Evolutionary conservation across 164 flowering plant species (phyloP), one percentile per base, ranked within the genome.

Genomic region (Vitis rupestris): DNA sequence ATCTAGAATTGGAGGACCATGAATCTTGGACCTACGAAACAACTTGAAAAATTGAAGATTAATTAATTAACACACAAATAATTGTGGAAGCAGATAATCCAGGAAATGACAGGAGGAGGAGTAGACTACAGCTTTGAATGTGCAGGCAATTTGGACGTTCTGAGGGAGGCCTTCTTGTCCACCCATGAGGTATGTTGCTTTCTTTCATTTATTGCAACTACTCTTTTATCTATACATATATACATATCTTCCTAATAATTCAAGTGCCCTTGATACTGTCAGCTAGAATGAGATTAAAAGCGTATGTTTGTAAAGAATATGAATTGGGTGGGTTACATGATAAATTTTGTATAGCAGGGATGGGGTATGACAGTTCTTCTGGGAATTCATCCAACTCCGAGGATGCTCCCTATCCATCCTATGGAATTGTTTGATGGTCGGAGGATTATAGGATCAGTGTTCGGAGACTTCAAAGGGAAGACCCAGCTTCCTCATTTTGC

Each of bases 61-160:
- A 37, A 16, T 67, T 60, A 4, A 10, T 15, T 14, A 9, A 27
- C 0, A 23, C 27, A 23, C 4, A 37, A 31, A 37, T 37, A 37
- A 5, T 30, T 2, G 12, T 37, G 47, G 13, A 7, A 74, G 84
- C 88, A 91, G 97, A 82, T 63, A 75, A 88, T 91, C 15, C 72
- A 74, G 63, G 89, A 85, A 37, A 72, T 89, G 82, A 81, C 86
- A 0, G 79, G 70, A 8, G 94, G 92, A 12, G 94, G 97, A 0
- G 97, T 87, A 11, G 88, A 89, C 73, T 89, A 80, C 73, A 83
- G 93, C 78, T 87, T 89, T 63, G 97, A 89, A 63, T 89, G 93
- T 69, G 80, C 80, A 27, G 97, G 97, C 14, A 85, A 86, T 61
- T 14, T 85, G 71, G 86, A 83, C 29, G 91, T 84, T 64, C 88